Percentiles rank a stretch among this genome's conserved stretches.
Evolutionary conservation across 1,284 basidiomycete genomes (phyloP).

Genomic region (Boletus nobilissimus): DNA sequence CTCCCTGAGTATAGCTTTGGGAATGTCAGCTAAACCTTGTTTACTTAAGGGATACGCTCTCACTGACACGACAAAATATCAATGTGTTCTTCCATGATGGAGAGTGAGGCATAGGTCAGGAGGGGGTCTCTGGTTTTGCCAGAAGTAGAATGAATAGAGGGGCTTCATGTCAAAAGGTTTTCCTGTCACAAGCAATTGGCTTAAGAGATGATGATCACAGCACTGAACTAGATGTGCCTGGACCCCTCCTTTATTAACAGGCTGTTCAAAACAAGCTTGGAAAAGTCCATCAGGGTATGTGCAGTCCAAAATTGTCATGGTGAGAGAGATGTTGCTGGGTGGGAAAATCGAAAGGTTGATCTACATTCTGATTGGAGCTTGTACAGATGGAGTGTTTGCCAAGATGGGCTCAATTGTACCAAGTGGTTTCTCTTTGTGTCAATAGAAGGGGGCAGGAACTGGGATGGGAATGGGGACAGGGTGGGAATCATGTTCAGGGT

Average conservation of each 20-base stretch:
- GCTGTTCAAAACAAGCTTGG: background rate
- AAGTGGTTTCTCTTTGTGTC: background rate
- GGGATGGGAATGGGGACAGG: no score
- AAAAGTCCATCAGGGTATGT: constrained; percentile 35
- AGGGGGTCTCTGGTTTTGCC: background rate
- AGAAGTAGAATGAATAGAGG: constrained; percentile 1
- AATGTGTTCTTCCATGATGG: constrained; percentile 34
- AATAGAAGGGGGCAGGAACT: no score
- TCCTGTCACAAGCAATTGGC: constrained; percentile 38
- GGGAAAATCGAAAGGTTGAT: background rate
- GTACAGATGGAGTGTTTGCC: constrained; percentile 3
- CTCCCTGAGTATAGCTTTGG: constrained; percentile 23
- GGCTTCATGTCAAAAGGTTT: constrained; percentile 31
- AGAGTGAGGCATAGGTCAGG: constrained; percentile 31
- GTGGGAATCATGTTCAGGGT: no score
- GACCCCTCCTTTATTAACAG: background rate
- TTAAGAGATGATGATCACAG: constrained; percentile 23
- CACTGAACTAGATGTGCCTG: constrained; percentile 21
- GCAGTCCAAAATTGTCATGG: constrained; percentile 32
- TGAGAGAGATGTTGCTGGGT: constrained; percentile 23
- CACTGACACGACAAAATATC: constrained; percentile 27
- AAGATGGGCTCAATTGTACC: constrained; percentile 20
- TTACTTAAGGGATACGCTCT: background rate
- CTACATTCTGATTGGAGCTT: background rate
- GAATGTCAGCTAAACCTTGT: constrained; percentile 11